These are phyloP conservation scores for Blepharisma undulans DNA, from an alignment of 169 alveolate species.

Conservation along the genomic window DNA sequence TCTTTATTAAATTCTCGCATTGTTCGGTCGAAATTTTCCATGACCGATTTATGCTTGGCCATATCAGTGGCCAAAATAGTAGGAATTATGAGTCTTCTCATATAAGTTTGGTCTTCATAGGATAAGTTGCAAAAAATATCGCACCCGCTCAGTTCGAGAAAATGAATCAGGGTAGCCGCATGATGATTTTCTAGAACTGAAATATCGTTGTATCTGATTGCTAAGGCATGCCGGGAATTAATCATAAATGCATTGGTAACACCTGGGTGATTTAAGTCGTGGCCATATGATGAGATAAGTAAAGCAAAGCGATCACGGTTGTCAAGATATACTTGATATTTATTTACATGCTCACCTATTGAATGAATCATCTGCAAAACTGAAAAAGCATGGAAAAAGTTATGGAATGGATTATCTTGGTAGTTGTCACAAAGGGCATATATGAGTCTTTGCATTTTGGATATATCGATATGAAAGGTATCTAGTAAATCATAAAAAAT, in stretches of 20 bases:
- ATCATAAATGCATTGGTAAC: conserved; percentile 73
- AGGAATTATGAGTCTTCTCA: conserved; percentile 52
- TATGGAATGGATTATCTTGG: conserved; percentile 39
- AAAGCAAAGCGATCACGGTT: background rate
- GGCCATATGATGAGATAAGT: conserved; percentile 43
- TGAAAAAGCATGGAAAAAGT: conserved; percentile 30
- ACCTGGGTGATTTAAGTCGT: conserved; percentile 87
- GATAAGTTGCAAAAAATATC: conserved; percentile 40
- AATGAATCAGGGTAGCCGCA: conserved; percentile 32
- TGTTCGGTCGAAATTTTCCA: conserved; percentile 17
- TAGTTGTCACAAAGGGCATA: conserved; percentile 9
- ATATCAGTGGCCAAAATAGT: conserved; percentile 57
- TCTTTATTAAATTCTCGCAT: background rate
- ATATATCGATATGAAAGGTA: background rate
- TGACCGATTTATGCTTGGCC: conserved; percentile 54
- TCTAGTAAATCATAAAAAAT: background rate
- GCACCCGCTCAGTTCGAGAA: conserved; percentile 1
- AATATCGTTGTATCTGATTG: conserved; percentile 75
- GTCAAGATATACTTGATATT: background rate
- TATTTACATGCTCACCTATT: background rate
- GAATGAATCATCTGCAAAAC: background rate
- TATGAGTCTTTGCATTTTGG: conserved; percentile 7
- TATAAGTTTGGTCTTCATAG: conserved; percentile 40
- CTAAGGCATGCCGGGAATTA: conserved; percentile 59
- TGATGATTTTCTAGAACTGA: conserved; percentile 83